Base-by-base conservation (phyloP, 2,329 filamentous ascomycete species). In the Cordyceps farinosa region DNA sequence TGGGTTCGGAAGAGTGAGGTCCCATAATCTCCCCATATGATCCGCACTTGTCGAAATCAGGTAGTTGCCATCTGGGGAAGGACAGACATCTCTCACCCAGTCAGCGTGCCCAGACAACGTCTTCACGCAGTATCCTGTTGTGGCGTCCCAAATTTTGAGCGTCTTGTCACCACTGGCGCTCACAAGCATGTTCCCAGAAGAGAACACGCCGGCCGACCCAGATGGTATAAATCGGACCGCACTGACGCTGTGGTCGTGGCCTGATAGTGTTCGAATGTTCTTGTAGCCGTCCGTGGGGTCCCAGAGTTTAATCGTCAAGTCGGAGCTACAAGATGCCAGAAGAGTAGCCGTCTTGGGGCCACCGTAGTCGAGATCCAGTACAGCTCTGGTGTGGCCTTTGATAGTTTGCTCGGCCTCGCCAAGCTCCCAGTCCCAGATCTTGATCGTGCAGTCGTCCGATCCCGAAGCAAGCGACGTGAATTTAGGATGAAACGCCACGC, bases 361-460 rank as follows among this genome's bases (percentile, higher is more conserved):
- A 44, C 94, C 93, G 77, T 90, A 97, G 71, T 97, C 93, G 42
- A 97, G 86, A 72, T 96, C 92, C 34, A 95, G 78, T 1, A 97
- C 92, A 3, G 91, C 87, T 72, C 90, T 92, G 5, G 92, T 97
- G 72, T 97, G 94, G 1, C 92, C 92, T 73, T 97, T 97, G 63
- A 97, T 84, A 0, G 93, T 97, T 66, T 89, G 82, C 74, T 97
- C 93, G 4, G 96, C 81, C 76, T 97, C 93, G 54, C 94, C 94
- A 30, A 96, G 78, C 71, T 97, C 93, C 90, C 92, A 97, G 72
- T 97, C 93, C 93, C 93, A 97, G 62, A 97, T 93, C 72, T 97
- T 97, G 75, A 98, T 96, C 8, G 90, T 96, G 61, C 87, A 90
- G 75, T 97, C 94, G 74, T 97, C 93, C 9, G 92, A 96, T 17